These are phyloP conservation scores for Wakefieldia striispora DNA, from an alignment of 768 basidiomycete genomes.

Conservation along the genomic window DNA sequence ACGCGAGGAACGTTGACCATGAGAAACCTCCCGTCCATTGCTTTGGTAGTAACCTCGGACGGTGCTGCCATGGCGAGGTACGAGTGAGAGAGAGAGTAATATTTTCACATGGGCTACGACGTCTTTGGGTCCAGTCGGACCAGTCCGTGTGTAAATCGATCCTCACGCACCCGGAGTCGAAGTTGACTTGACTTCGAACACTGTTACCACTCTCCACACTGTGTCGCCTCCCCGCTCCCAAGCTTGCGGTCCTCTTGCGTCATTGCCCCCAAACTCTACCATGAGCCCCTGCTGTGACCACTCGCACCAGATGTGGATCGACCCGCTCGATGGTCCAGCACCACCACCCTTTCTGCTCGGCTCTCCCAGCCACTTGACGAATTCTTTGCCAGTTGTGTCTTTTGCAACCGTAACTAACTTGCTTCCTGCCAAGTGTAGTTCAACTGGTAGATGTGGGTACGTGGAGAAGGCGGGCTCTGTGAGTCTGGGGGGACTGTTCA, in stretches of 20 bases:
- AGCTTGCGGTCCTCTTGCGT: constrained; percentile 75
- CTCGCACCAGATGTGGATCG: constrained; percentile 92
- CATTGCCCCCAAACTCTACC: constrained; percentile 81
- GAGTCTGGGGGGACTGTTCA: constrained; percentile 37
- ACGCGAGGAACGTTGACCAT: constrained; percentile 44
- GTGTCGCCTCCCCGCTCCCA: constrained; percentile 88
- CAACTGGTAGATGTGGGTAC: constrained; percentile 56
- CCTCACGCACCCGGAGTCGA: background rate
- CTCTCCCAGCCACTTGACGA: constrained; percentile 76
- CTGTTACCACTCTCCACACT: constrained; percentile 69
- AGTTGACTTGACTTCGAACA: constrained; percentile 42
- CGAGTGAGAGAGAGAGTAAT: background rate
- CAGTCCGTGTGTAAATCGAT: no score
- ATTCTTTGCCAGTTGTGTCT: constrained; percentile 69
- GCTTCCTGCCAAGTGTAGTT: constrained; percentile 37
- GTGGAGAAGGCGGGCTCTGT: constrained; percentile 56
- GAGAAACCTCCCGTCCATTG: constrained; percentile 59
- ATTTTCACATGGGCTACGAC: background rate
- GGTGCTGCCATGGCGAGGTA: constrained; percentile 60
- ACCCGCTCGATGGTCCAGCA: constrained; percentile 75
- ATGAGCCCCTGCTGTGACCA: constrained; percentile 82
- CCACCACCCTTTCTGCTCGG: constrained; percentile 92
- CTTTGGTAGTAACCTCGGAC: constrained; percentile 51
- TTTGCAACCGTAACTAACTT: constrained; percentile 41
- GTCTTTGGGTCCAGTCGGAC: no score